phyloP scores from a whole-genome alignment of 352 stramenopile genomes.

The Saprolegnia parasitica region DNA sequence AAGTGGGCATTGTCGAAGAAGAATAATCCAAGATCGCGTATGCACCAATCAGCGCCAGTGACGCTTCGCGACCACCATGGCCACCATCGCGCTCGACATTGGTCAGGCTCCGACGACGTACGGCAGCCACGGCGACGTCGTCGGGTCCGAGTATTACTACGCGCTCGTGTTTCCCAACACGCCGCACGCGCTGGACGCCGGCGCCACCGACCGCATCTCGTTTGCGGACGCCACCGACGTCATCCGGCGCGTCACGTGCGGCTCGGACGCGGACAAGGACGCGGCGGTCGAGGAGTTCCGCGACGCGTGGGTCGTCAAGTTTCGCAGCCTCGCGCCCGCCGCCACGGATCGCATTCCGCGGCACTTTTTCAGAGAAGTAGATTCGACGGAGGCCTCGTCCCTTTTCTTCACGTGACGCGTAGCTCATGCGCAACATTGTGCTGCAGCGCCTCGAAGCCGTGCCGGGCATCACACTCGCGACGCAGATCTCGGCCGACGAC shows the following conservation, averaged over 20 bases:
- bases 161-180: conserved; percentile 63
- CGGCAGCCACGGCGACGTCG: conserved; percentile 39
- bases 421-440: conserved; percentile 59
- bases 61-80: conserved; percentile 16
- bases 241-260: conserved; percentile 48
- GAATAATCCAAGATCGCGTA: background rate
- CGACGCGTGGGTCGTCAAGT: conserved; percentile 56
- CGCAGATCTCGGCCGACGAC: conserved; percentile 29
- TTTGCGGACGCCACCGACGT: conserved; percentile 46
- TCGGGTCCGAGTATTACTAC: conserved; percentile 68
- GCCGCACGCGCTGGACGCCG: conserved; percentile 25
- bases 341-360: conserved; percentile 47
- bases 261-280: conserved; percentile 41
- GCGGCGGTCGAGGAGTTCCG: conserved; percentile 47
- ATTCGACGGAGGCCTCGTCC: background rate
- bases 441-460: conserved; percentile 57
- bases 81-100: background rate
- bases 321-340: conserved; percentile 47
- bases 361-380: conserved; percentile 45
- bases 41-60: too few relatives aligned
- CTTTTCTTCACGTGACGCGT: background rate
- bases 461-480: conserved; percentile 40
- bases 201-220: conserved; percentile 38
- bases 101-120: conserved; percentile 11
- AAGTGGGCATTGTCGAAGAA: too few relatives aligned